A percentile compares a stretch with the other conserved stretches of the same genome.
Evolutionary conservation across 768 basidiomycete genomes (phyloP).

Genomic region (Termitomyces sp.): DNA sequence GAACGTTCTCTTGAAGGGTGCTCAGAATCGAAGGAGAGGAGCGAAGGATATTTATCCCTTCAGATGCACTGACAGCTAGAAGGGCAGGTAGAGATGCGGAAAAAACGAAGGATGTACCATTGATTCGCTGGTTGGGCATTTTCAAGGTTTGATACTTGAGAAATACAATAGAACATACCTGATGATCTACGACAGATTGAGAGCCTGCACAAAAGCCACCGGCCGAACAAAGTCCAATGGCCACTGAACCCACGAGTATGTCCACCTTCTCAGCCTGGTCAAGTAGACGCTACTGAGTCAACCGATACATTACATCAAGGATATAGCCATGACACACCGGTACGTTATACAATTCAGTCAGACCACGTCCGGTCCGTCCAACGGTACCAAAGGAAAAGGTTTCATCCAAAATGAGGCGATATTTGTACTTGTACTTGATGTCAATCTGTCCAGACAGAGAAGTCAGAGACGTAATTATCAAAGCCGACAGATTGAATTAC

Average conservation of each 20-base stretch:
- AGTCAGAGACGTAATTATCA: not conserved
- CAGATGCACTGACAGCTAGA: conserved; percentile 82
- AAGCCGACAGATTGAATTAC: conserved; percentile 21
- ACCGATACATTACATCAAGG: not conserved
- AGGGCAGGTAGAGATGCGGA: conserved; percentile 92
- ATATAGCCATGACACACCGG: conserved; percentile 47
- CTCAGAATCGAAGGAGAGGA: conserved; percentile 71
- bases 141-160: not conserved
- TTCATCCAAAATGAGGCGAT: conserved; percentile 92
- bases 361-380: conserved; percentile 88
- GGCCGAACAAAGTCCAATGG: conserved; percentile 72
- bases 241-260: conserved; percentile 89
- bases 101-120: conserved; percentile 92
- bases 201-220: conserved; percentile 98
- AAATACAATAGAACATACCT: conserved; percentile 36
- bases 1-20: conserved; percentile 76
- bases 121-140: conserved; percentile 65
- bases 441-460: conserved; percentile 56
- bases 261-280: conserved; percentile 81
- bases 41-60: conserved; percentile 76
- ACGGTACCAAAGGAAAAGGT: conserved; percentile 90
- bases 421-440: conserved; percentile 93
- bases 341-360: conserved; percentile 93
- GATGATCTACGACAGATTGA: conserved; percentile 77
- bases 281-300: not conserved